Evolutionary conservation across 306 rosid genomes (phyloP).

Genomic region (Mimosa bimucronata): DNA sequence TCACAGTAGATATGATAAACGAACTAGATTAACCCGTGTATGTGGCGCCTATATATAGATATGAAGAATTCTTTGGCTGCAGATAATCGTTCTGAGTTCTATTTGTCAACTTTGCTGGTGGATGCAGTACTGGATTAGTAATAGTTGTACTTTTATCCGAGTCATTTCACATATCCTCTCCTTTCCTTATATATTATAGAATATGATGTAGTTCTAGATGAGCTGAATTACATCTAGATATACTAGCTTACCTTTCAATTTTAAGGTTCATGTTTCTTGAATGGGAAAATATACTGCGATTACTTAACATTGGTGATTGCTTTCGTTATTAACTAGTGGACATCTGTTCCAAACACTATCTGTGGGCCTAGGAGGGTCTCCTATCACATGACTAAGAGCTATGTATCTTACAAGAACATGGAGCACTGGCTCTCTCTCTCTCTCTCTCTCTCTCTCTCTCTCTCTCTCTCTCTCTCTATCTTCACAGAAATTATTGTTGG

Average conservation of each 20-base stretch:
- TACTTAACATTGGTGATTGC: constrained; percentile 48
- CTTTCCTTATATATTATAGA: not conserved
- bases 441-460: constrained; percentile 42
- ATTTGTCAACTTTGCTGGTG: no score
- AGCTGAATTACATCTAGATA: constrained; percentile 6
- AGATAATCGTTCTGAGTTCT: not conserved
- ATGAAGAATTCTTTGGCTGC: not conserved
- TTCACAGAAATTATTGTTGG: constrained; percentile 51
- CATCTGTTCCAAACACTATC: constrained; percentile 46
- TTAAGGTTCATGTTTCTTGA: constrained; percentile 40
- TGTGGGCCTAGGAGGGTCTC: constrained; percentile 62
- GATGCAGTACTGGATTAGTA: not conserved
- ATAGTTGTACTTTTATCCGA: not conserved
- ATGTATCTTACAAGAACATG: constrained; percentile 62
- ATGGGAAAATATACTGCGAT: constrained; percentile 38
- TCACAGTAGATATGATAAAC: not conserved
- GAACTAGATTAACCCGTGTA: not conserved
- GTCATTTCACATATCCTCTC: not conserved
- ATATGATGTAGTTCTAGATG: constrained; percentile 21
- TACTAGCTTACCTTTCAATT: constrained; percentile 7
- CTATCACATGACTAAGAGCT: constrained; percentile 62
- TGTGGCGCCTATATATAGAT: not conserved
- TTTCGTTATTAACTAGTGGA: constrained; percentile 46
- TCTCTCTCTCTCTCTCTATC: constrained; percentile 42
- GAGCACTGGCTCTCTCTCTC: constrained; percentile 48